phyloP scores from a whole-genome alignment of 331 rosid genomes.

The Cucumis variabilis region DNA sequence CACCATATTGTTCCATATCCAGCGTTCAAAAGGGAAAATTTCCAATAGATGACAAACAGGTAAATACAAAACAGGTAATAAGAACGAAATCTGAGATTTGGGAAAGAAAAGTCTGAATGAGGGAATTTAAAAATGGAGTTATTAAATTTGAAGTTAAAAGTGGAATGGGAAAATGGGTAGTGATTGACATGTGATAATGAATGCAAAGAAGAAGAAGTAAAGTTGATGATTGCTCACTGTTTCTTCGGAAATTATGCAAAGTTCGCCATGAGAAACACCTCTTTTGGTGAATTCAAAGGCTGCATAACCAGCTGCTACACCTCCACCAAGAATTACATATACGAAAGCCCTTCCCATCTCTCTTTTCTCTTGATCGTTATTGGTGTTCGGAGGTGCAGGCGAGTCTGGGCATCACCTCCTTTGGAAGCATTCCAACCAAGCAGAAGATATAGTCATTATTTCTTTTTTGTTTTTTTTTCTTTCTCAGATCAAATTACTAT shows the following conservation, averaged over 20 bases:
- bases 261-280: slow-evolving; percentile 88
- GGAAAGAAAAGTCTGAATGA: neutral
- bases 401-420: slow-evolving; percentile 27
- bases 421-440: slow-evolving; percentile 5
- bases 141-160: neutral
- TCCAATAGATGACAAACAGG: neutral
- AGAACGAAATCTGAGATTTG: neutral
- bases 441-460: neutral
- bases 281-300: slow-evolving; percentile 85
- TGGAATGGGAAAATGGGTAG: neutral
- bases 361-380: neutral
- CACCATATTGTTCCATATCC: neutral
- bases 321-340: slow-evolving; percentile 98
- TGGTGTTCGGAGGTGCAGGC: neutral
- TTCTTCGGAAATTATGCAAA: slow-evolving; percentile 96
- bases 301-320: slow-evolving; percentile 98
- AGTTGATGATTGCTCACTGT: slow-evolving; percentile 48
- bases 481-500: neutral
- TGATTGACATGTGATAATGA: neutral
- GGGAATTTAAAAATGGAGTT: neutral
- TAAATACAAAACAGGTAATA: neutral
- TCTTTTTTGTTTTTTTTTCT: no score
- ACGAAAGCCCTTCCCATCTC: slow-evolving; percentile 95
- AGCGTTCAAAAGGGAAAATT: neutral
- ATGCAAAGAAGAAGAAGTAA: neutral